These are phyloP conservation scores for Ustilago loliicola DNA, from an alignment of 1,284 basidiomycete genomes.

Conservation along the genomic window DNA sequence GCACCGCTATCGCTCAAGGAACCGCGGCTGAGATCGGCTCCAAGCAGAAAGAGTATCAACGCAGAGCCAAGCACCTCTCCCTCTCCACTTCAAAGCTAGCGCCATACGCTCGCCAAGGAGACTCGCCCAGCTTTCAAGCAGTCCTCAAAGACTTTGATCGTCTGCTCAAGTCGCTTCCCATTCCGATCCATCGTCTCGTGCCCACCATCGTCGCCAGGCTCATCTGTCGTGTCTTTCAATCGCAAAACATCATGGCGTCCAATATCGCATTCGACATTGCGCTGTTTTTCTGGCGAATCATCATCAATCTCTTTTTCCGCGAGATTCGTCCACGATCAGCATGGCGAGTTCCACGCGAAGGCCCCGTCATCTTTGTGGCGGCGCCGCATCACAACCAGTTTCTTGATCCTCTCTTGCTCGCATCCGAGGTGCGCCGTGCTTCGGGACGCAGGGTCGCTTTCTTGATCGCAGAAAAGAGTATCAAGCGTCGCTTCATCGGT, in stretches of 20 bases:
- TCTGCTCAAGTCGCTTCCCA: conserved; percentile 57
- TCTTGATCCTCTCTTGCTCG: conserved; percentile 90
- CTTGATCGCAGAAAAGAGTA: conserved; percentile 91
- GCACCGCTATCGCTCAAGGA: conserved; percentile 38
- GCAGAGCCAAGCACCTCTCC: conserved; percentile 47
- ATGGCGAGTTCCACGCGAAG: conserved; percentile 89
- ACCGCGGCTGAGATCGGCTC: conserved; percentile 37
- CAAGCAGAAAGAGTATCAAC: conserved; percentile 43
- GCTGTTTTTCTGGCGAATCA: conserved; percentile 76
- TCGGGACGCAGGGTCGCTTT: conserved; percentile 87
- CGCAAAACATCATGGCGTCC: conserved; percentile 63
- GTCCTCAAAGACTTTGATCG: conserved; percentile 60
- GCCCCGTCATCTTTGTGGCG: conserved; percentile 94
- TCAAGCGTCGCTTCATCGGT: conserved; percentile 85
- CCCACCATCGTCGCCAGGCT: conserved; percentile 56
- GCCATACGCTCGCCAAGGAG: conserved; percentile 43
- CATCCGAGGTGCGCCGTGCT: conserved; percentile 86
- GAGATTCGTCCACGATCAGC: conserved; percentile 94
- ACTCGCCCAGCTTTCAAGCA: conserved; percentile 41
- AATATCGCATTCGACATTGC: conserved; percentile 71
- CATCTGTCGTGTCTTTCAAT: conserved; percentile 57
- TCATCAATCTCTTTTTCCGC: conserved; percentile 96
- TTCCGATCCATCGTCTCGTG: conserved; percentile 61
- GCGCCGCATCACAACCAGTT: conserved; percentile 99
- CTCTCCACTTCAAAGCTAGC: conserved; percentile 24